These are phyloP conservation scores for Fusarium burgessii DNA, from an alignment of 2,329 filamentous ascomycete genomes.

Conservation along the genomic window DNA sequence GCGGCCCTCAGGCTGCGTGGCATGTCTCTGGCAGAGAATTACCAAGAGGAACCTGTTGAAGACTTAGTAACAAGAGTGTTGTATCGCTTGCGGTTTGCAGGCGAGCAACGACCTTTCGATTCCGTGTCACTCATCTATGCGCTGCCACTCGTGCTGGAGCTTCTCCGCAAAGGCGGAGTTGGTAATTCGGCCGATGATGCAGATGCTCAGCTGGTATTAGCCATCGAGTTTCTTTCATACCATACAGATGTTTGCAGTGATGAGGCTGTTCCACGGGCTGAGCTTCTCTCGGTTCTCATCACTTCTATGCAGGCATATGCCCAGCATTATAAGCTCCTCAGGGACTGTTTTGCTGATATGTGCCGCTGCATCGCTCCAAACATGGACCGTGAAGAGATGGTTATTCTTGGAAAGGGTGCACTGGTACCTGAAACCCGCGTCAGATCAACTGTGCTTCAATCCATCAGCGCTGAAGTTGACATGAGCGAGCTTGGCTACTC, in stretches of 20 bases:
- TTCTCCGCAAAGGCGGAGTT: slow-evolving; percentile 84
- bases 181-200: slow-evolving; percentile 79
- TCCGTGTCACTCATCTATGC: slow-evolving; percentile 88
- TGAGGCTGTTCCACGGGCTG: slow-evolving; percentile 78
- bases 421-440: slow-evolving; percentile 85
- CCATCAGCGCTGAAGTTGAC: slow-evolving; percentile 91
- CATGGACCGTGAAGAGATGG: slow-evolving; percentile 78
- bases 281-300: slow-evolving; percentile 79
- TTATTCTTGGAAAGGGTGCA: slow-evolving; percentile 79
- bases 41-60: slow-evolving; percentile 84
- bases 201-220: slow-evolving; percentile 90
- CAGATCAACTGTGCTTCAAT: slow-evolving; percentile 85
- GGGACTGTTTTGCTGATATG: slow-evolving; percentile 89
- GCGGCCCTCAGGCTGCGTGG: slow-evolving; percentile 85
- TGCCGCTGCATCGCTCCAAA: slow-evolving; percentile 87
- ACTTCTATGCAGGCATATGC: slow-evolving; percentile 87
- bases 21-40: slow-evolving; percentile 77
- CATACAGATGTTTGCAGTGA: slow-evolving; percentile 86
- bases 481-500: slow-evolving; percentile 88
- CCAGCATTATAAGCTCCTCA: slow-evolving; percentile 95
- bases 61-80: slow-evolving; percentile 88
- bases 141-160: slow-evolving; percentile 81
- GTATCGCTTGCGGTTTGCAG: slow-evolving; percentile 89
- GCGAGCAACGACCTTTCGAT: slow-evolving; percentile 95
- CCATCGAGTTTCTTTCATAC: slow-evolving; percentile 88